Base-by-base conservation (phyloP, 140 eudicot genomes). In the Anethum foeniculum region DNA sequence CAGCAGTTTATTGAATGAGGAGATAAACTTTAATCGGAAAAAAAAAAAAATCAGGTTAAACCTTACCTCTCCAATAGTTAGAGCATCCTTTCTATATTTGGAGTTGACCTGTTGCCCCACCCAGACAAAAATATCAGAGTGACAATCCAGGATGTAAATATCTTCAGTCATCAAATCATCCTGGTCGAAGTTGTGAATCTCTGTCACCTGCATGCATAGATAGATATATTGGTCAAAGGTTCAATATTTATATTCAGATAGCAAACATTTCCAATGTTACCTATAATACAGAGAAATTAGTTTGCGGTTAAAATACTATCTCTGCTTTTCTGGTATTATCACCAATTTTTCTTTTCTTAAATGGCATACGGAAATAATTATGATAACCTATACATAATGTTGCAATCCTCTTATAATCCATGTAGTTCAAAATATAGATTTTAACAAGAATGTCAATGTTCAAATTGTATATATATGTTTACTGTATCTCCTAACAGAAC, bases 81-180 rank as follows among this genome's bases (percentile, higher is more conserved):
- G 85, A 58, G 98, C 99, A 77, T 56, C 36, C 34, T 85, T 79
- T 84, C 82, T 87, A 78, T 78, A 84, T 84, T 92, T 90, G 58
- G 91, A 60, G 38, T 86, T 81, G 80, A 85, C 89, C 34, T 85
- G 86, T 44, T 86, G 91, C 23, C 98, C 98, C 51, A 93, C 86
- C 98, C 96, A 93, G 71, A 91, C 77, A 84, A 82, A 91, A 75
- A 93, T 82, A 77, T 83, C 86, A 9, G 88, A 76, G 84, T 88
- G 89, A 83, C 92, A 86, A 80, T 89, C 88, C 38, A 93, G 85
- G 32, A 93, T 84, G 51, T 82, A 85, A 25, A 88, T 80, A 87
- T 93, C 98, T 83, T 93, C 98, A 18, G 98, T 91, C 83, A 86
- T 85, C 76, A 93, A 84, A 91, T 93, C 96, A 64, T 93, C 90